Evolutionary conservation across 2,329 filamentous ascomycete species (phyloP), one percentile per base, ranked within the genome.

Genomic region (Fusarium incarnatum): DNA sequence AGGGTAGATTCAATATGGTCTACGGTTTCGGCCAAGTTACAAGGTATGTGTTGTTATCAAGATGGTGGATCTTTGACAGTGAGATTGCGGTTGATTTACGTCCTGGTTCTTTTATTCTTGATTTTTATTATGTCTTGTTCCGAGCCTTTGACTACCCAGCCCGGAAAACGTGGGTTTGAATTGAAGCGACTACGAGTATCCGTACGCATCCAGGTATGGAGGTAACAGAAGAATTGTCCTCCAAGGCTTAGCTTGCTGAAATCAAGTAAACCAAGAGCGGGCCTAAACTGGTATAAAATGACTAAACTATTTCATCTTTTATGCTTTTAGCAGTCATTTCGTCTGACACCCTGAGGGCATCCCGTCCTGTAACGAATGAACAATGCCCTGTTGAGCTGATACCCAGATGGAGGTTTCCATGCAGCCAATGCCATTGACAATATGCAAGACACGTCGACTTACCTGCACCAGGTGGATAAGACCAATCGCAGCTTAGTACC

Each of bases 361-460:
- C 27, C 27, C 27, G 27, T 34, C 32, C 32, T 34, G 8, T 15
- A 32, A 34, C 32, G 32, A 34, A 18, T 18, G 9, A 18, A 18
- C 16, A 37, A 37, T 37, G 18, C 10, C 34, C 18, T n/a, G 18
- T 37, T 37, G 18, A 37, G 34, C 34, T 45, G 23, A 23, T 45
- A 16, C 15, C 11, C 15, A 45, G 42, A 20, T 45, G 28, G 47
- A n/a, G 20, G 30, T 32, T 30, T 20, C 9, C 13, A n/a, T 47
- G 20, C 27, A 27, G 27, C 46, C 13, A 28, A 49, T 49, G 16
- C 28, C 16, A 16, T 18, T 52, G 30, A 74, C 73, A 70, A 70
- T 65, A 75, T 77, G 75, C 75, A 75, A 72, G 75, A 77, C 75
- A 77, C 75, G 75, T 73, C 72, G 75, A 70, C 73, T 56, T 56